Percentiles rank a stretch among this genome's conserved stretches.
These are phyloP conservation scores for Ampelomyces quisqualis DNA, from an alignment of 2,329 filamentous ascomycete genomes.

Conservation along the genomic window DNA sequence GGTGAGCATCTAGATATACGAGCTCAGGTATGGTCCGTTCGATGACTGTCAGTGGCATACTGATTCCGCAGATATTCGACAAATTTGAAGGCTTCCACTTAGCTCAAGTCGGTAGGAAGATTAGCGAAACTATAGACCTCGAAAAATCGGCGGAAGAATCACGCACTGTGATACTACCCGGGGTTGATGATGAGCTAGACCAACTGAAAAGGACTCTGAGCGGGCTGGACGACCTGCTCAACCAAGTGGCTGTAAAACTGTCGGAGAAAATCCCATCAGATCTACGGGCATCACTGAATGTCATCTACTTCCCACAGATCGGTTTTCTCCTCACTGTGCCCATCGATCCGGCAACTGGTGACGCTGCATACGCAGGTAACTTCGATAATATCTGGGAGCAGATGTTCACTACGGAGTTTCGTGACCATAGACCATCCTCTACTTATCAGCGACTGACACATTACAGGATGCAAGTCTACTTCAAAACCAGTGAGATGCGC, in stretches of 20 bases:
- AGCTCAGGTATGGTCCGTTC: constrained; percentile 49
- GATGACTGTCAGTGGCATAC: not conserved
- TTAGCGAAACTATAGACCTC: constrained; percentile 75
- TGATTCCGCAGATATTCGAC: constrained; percentile 53
- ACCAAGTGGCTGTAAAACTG: constrained; percentile 65
- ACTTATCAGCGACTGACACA: not conserved
- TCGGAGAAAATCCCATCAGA: constrained; percentile 62
- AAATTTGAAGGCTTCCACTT: constrained; percentile 61
- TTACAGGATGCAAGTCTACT: constrained; percentile 64
- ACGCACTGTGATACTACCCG: constrained; percentile 70
- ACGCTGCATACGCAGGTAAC: constrained; percentile 63
- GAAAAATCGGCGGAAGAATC: constrained; percentile 69
- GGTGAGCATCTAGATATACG: constrained; percentile 56
- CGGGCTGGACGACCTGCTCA: constrained; percentile 73
- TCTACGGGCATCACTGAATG: constrained; percentile 61
- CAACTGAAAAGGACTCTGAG: constrained; percentile 74
- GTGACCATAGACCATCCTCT: not conserved
- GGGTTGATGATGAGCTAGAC: constrained; percentile 74
- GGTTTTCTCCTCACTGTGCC: constrained; percentile 82
- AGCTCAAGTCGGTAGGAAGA: constrained; percentile 66
- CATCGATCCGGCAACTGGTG: constrained; percentile 59
- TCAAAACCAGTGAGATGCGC: constrained; percentile 80
- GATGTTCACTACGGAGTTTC: constrained; percentile 67
- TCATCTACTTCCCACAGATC: constrained; percentile 87
- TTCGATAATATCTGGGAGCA: constrained; percentile 69